These are phyloP conservation scores for Lolium multiflorum DNA, from an alignment of 176 grass and related monocot genomes.

Conservation along the genomic window DNA sequence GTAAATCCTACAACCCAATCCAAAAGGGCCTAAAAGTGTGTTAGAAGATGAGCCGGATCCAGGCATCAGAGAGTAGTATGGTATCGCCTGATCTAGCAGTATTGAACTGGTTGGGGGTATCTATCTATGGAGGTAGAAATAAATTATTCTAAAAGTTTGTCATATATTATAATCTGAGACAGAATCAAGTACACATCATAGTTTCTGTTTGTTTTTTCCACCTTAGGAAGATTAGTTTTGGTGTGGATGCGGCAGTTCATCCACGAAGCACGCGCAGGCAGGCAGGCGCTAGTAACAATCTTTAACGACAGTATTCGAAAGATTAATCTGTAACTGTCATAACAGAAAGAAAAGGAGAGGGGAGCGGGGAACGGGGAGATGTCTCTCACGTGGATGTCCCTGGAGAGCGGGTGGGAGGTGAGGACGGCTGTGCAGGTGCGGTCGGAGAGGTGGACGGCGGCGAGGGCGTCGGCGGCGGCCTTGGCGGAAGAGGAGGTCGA, in stretches of 20 bases:
- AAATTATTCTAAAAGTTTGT: background rate
- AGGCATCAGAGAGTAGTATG: too few species aligned
- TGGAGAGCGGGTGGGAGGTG: constrained; percentile 85
- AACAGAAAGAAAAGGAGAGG: background rate
- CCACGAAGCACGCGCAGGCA: too few species aligned
- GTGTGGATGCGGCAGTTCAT: too few species aligned
- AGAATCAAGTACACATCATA: too few species aligned
- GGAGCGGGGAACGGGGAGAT: background rate
- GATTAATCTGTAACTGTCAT: too few species aligned
- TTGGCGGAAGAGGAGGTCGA: constrained; percentile 38
- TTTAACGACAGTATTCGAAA: too few species aligned
- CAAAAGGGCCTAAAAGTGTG: too few species aligned
- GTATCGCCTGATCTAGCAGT: background rate
- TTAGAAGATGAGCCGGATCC: too few species aligned
- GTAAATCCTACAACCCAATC: background rate
- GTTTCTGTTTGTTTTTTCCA: too few species aligned
- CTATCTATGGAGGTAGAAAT: background rate
- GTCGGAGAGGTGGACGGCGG: constrained; percentile 67
- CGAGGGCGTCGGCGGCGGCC: constrained; percentile 51
- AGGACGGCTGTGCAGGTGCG: constrained; percentile 91
- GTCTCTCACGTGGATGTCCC: constrained; percentile 80
- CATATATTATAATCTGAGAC: background rate
- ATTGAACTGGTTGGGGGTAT: background rate
- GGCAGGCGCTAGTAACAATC: too few species aligned
- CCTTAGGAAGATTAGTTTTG: too few species aligned